These are phyloP conservation scores for Hymenoscyphus infarciens DNA, from an alignment of 2,329 filamentous ascomycete genomes.

Conservation along the genomic window DNA sequence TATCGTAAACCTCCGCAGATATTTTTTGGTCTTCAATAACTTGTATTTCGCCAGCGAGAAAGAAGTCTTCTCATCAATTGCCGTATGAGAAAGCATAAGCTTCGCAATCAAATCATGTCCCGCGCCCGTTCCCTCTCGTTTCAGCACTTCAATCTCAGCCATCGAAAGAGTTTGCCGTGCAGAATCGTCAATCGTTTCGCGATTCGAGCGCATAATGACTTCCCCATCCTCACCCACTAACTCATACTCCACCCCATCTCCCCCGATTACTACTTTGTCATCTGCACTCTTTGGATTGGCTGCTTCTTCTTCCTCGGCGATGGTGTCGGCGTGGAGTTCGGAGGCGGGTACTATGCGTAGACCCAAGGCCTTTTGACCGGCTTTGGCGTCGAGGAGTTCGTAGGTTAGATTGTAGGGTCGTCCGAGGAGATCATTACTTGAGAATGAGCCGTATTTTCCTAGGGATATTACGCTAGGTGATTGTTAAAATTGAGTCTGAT, in stretches of 20 bases:
- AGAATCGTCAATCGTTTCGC: slow-evolving; percentile 57
- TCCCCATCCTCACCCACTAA: slow-evolving; percentile 47
- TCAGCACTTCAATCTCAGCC: slow-evolving; percentile 68
- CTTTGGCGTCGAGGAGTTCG: slow-evolving; percentile 72
- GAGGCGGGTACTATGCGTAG: slow-evolving; percentile 75
- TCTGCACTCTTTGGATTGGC: slow-evolving; percentile 42
- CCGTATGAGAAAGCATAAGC: slow-evolving; percentile 83
- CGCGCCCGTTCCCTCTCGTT: slow-evolving; percentile 69
- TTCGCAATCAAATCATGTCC: slow-evolving; percentile 91
- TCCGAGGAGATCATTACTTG: slow-evolving; percentile 84
- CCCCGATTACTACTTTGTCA: slow-evolving; percentile 42
- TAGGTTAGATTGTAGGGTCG: slow-evolving; percentile 90
- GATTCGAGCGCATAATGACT: slow-evolving; percentile 54
- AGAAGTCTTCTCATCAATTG: slow-evolving; percentile 87
- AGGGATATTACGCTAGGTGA: slow-evolving; percentile 71
- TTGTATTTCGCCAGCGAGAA: slow-evolving; percentile 97
- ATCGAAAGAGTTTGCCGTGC: slow-evolving; percentile 72
- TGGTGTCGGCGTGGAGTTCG: slow-evolving; percentile 80
- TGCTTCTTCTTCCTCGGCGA: slow-evolving; percentile 49
- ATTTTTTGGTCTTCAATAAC: slow-evolving; percentile 89
- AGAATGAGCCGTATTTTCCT: slow-evolving; percentile 90
- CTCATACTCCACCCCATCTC: slow-evolving; percentile 43
- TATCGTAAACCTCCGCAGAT: slow-evolving; percentile 81
- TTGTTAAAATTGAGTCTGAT: slow-evolving; percentile 20
- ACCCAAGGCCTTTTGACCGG: slow-evolving; percentile 61